Percentiles rank a stretch among this genome's conserved stretches.
Evolutionary conservation across 306 rosid genomes (phyloP).

Genomic region (Cucurbita moschata): DNA sequence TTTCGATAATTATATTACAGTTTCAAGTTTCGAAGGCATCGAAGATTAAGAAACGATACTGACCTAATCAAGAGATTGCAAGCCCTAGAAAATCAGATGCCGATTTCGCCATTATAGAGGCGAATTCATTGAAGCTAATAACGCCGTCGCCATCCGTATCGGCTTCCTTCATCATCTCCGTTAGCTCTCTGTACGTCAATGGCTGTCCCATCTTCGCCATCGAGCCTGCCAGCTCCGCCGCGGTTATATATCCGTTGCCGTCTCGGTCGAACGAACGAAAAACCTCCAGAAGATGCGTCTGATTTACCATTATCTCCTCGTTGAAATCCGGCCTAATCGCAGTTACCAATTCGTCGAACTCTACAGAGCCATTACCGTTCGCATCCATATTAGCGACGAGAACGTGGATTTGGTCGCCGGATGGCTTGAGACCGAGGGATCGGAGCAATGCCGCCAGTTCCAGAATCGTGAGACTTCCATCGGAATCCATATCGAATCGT

Average conservation of each 20-base stretch:
- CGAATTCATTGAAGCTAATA: constrained; percentile 61
- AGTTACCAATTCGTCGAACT: constrained; percentile 61
- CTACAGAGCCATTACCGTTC: constrained; percentile 59
- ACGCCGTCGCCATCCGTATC: constrained; percentile 72
- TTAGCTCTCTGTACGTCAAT: constrained; percentile 53
- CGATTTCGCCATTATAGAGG: constrained; percentile 52
- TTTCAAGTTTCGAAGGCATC: background rate
- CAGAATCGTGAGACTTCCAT: constrained; percentile 68
- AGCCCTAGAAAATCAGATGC: constrained; percentile 52
- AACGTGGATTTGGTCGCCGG: constrained; percentile 51
- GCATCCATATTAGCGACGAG: constrained; percentile 49
- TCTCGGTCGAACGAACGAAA: constrained; percentile 70
- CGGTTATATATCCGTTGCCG: constrained; percentile 56
- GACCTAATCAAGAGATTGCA: constrained; percentile 12
- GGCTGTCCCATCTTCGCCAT: constrained; percentile 93
- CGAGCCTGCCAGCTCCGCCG: constrained; percentile 63
- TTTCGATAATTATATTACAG: background rate
- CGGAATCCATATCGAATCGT: constrained; percentile 72
- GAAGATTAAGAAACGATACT: background rate
- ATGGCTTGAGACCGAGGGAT: constrained; percentile 57
- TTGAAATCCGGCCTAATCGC: constrained; percentile 48
- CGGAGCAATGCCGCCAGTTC: constrained; percentile 77
- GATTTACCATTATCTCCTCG: constrained; percentile 16
- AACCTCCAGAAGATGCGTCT: constrained; percentile 32
- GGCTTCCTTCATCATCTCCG: constrained; percentile 71